These are phyloP conservation scores for Taxillus chinensis DNA, from an alignment of 164 flowering plant species.

Conservation along the genomic window DNA sequence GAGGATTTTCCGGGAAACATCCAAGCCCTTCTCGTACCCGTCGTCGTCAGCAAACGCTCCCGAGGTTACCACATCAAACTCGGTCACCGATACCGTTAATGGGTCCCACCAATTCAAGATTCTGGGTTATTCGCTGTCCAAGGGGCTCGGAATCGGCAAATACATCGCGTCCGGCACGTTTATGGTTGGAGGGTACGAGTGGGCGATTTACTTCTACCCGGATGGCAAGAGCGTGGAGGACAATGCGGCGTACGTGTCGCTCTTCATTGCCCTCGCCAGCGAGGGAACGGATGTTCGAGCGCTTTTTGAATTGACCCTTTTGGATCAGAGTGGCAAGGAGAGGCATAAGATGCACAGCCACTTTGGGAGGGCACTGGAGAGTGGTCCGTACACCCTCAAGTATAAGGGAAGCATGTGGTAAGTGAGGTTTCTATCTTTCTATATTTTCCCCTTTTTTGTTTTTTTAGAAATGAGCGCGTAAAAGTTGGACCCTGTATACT, in stretches of 20 bases:
- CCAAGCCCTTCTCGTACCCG: constrained; percentile 23
- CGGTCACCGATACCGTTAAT: constrained; percentile 60
- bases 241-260: constrained; percentile 63
- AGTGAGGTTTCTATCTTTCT: constrained; percentile 4
- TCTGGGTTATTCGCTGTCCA: constrained; percentile 62
- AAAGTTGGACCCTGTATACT: no score
- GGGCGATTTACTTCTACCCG: constrained; percentile 92
- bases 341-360: constrained; percentile 88
- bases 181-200: constrained; percentile 70
- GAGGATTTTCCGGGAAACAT: constrained; percentile 23
- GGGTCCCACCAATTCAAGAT: constrained; percentile 84
- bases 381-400: constrained; percentile 81
- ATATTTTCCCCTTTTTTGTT: background rate
- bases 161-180: constrained; percentile 80
- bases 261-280: constrained; percentile 80
- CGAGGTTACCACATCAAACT: constrained; percentile 41
- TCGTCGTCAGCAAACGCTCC: constrained; percentile 23
- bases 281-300: constrained; percentile 90
- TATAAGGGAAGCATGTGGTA: constrained; percentile 95
- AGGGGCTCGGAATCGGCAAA: constrained; percentile 78
- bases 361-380: constrained; percentile 74
- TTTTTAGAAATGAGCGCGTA: no score
- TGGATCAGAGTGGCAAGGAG: constrained; percentile 88
- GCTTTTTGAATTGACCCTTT: constrained; percentile 66
- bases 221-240: constrained; percentile 84